Conservation (phyloP, 1,139 yeast genomes). For the Geotrichum aggregatum region DNA sequence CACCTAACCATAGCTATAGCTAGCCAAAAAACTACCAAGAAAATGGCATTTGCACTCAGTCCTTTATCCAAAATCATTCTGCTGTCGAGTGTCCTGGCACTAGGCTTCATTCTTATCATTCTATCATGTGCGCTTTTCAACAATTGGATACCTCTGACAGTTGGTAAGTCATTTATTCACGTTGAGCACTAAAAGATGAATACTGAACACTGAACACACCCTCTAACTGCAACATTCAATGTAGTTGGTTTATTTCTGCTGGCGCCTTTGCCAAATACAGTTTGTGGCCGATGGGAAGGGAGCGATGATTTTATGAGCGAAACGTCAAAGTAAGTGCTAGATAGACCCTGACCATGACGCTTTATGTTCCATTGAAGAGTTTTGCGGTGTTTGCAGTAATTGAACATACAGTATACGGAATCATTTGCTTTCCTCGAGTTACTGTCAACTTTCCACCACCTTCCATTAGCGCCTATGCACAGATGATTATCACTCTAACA, state of each 20-base stretch:
- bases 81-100: slow-evolving; percentile 66
- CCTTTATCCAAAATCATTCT: slow-evolving; percentile 73
- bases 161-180: slow-evolving; percentile 41
- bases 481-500: background rate
- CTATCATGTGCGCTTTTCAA: slow-evolving; percentile 71
- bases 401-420: no score
- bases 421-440: no score
- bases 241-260: slow-evolving; percentile 45
- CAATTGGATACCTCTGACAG: slow-evolving; percentile 72
- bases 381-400: no score
- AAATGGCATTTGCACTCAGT: slow-evolving; percentile 37
- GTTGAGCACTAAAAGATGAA: background rate
- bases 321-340: slow-evolving; percentile 36
- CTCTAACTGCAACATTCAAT: slow-evolving; percentile 20
- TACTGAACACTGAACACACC: no score
- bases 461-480: no score
- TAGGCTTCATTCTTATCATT: slow-evolving; percentile 74
- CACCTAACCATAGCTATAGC: no score
- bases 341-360: no score
- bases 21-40: no score
- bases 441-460: no score
- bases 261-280: slow-evolving; percentile 67
- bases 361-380: no score
- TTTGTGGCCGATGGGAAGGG: slow-evolving; percentile 43
- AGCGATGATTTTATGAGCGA: slow-evolving; percentile 50